A percentile compares a stretch with the other conserved stretches of the same genome.
phyloP scores from a whole-genome alignment of 139 green algal species.

The Axilococcus clingmanii region DNA sequence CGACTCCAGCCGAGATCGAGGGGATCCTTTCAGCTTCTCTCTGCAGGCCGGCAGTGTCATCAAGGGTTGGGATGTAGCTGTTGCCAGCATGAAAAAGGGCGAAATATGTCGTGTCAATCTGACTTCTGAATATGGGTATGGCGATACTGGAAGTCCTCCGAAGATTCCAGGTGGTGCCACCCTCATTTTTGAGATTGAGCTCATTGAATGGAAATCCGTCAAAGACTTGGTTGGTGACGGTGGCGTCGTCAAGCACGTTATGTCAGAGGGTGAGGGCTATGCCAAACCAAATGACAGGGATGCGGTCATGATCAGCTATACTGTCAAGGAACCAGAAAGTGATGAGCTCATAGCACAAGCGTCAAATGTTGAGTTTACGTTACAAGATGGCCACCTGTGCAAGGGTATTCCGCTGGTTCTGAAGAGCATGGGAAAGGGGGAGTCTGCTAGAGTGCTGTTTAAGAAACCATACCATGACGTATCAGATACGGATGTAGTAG shows the following conservation, averaged over 20 bases:
- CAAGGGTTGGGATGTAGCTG: constrained; percentile 91
- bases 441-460: constrained; percentile 49
- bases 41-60: constrained; percentile 80
- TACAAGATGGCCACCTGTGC: constrained; percentile 43
- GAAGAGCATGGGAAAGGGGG: constrained; percentile 71
- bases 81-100: constrained; percentile 90
- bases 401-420: constrained; percentile 34
- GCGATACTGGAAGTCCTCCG: constrained; percentile 63
- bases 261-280: constrained; percentile 43
- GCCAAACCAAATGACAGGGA: constrained; percentile 46
- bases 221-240: constrained; percentile 75
- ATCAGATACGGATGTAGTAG: constrained; percentile 56
- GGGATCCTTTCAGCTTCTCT: constrained; percentile 80
- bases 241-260: constrained; percentile 65
- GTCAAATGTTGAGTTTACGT: background rate
- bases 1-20: constrained; percentile 77
- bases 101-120: constrained; percentile 43
- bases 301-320: constrained; percentile 50
- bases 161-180: constrained; percentile 85
- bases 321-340: constrained; percentile 35
- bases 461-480: constrained; percentile 52
- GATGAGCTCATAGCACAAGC: constrained; percentile 16
- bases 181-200: constrained; percentile 86
- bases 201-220: constrained; percentile 78
- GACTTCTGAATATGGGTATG: constrained; percentile 86